Conservation (phyloP, 805 yeast genomes). For the Barnettozyma pratensis region DNA sequence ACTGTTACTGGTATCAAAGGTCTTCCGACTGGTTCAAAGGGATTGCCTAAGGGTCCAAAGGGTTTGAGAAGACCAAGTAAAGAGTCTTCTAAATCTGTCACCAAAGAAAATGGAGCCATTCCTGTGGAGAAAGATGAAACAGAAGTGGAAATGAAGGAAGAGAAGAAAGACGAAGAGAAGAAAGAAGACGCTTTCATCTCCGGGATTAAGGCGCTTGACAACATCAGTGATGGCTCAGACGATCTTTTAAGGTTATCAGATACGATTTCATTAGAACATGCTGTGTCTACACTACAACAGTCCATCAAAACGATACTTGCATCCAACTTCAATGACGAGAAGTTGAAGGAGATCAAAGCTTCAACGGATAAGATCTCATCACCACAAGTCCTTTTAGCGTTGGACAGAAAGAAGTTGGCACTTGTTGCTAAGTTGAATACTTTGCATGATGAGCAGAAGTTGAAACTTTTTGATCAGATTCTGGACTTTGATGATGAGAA, state of each 20-base stretch:
- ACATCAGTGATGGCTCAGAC: conserved; percentile 1
- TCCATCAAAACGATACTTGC: conserved; percentile 44
- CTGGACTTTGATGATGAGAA: conserved; percentile 30
- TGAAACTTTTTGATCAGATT: conserved; percentile 54
- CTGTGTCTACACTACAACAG: conserved; percentile 47
- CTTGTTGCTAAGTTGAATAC: conserved; percentile 59
- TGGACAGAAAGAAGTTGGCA: conserved; percentile 49
- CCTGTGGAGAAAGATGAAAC: no score
- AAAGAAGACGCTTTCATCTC: not conserved
- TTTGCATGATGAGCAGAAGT: conserved; percentile 40
- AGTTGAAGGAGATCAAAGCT: conserved; percentile 32
- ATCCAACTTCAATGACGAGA: conserved; percentile 49
- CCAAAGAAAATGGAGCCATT: no score
- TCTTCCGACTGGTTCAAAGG: not conserved
- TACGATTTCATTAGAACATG: conserved; percentile 41
- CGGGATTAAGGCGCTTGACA: not conserved
- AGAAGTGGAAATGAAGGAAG: not conserved
- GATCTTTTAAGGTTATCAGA: conserved; percentile 15
- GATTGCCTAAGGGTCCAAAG: conserved; percentile 1
- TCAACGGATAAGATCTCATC: conserved; percentile 27
- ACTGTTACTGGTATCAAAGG: not conserved
- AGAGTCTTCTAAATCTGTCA: no score
- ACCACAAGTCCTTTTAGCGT: conserved; percentile 42
- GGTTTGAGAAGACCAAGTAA: not conserved
- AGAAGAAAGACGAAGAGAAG: not conserved